Conservation (phyloP, 257 asterid genomes). For the Solanum microdontum region DNA sequence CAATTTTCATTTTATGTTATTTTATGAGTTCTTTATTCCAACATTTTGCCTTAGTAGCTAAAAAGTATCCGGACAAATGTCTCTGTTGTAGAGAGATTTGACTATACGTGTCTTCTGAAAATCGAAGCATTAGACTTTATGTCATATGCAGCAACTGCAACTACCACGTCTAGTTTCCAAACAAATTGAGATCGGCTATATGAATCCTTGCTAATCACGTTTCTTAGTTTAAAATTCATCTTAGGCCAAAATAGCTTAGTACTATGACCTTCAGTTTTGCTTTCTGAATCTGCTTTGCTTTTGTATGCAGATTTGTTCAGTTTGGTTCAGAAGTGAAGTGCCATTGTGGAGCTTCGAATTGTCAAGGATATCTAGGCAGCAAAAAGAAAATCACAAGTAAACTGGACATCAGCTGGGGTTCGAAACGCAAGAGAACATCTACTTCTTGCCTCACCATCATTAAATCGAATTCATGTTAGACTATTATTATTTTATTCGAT, state of each 20-base stretch:
- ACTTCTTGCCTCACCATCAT: conserved; percentile 17
- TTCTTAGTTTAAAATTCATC: not conserved
- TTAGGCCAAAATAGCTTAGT: not conserved
- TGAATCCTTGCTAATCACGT: not conserved
- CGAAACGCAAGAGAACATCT: conserved; percentile 55
- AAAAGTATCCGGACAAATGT: not conserved
- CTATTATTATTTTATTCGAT: not conserved
- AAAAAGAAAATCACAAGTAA: conserved; percentile 36
- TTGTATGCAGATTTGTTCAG: conserved; percentile 54
- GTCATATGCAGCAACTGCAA: not conserved
- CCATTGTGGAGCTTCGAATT: conserved; percentile 69
- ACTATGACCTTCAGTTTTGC: not conserved
- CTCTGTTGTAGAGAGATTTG: not conserved
- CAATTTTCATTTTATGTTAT: not conserved
- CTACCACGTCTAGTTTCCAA: not conserved
- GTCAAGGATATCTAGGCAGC: conserved; percentile 72
- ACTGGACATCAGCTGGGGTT: conserved; percentile 49
- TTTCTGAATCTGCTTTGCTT: not conserved
- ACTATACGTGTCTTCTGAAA: not conserved
- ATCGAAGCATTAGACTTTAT: not conserved
- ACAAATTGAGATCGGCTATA: not conserved
- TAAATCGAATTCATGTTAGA: conserved; percentile 4
- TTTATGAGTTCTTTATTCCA: not conserved
- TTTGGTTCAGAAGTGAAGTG: conserved; percentile 84
- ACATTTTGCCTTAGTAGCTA: not conserved